Base-by-base conservation (phyloP, 129 eudicot species). In the Heracleum sosnowskyi region DNA sequence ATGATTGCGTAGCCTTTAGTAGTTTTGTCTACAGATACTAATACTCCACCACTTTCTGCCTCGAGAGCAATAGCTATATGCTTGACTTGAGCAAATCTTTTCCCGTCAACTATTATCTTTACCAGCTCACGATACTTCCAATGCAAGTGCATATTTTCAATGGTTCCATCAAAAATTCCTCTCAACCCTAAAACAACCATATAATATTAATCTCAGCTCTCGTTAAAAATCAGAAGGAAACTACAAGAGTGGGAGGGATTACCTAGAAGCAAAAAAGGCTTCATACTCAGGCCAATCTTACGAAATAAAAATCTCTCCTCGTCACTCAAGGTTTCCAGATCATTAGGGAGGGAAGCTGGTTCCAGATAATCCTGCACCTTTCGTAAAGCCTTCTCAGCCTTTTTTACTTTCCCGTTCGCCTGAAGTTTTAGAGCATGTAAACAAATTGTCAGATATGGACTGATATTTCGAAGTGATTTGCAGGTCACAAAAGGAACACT, bases 1-100 rank as follows among this genome's bases (percentile, higher is more conserved):
- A 96, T 86, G 78, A 96, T 85, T 9, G 87, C 96, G 69, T 90
- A 83, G 28, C 99, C 99, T 85, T 96, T 90, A 6, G 86, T 76
- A 24, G 97, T 90, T 83, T 82, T 92, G 42, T 96, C 99, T 29
- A 96, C 84, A 24, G 97, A 89, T 74, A 96, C 95, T 81, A 96
- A 86, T 44, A 92, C 89, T n/a, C 99, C 99, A 72, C 97, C 97
- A 83, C 99, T 96, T 83, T 96, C 99, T 5, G 97, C 97, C 86
- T 96, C 99, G 5, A 96, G 92, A 68, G 88, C 78, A 57, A 96
- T 83, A 15, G 99, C 99, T 62, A 92, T 75, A 77, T 96, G 97
- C 85, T 85, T 92, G 18, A 96, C 93, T 39, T 83, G 97, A 26
- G 93, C 82, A 62, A 87, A 86, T 41, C 79, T 87, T 77, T 90